A percentile compares a stretch with the other conserved stretches of the same genome.
Conservation (phyloP, 1,284 basidiomycete species). For the Ceratobasidium sp. region DNA sequence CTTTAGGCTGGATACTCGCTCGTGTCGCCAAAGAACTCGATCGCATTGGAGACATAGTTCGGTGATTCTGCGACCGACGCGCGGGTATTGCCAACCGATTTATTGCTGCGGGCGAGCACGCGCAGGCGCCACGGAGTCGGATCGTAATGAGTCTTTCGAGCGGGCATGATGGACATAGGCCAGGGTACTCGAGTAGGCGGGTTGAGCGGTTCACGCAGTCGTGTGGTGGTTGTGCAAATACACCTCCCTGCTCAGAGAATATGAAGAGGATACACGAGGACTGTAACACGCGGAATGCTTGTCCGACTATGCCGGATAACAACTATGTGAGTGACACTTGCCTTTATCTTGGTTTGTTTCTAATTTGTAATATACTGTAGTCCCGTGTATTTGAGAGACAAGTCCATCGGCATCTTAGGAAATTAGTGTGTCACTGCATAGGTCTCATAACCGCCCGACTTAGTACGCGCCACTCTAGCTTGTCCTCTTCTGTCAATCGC, state of each 20-base stretch:
- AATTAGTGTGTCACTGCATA: too few species aligned
- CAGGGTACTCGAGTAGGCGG: constrained; percentile 89
- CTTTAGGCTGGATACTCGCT: constrained; percentile 99
- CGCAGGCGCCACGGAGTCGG: constrained; percentile 95
- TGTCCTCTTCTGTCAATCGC: constrained; percentile 96
- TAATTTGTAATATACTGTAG: too few species aligned
- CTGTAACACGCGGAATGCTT: constrained; percentile 85
- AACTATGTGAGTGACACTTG: too few species aligned
- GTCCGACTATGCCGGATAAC: constrained; percentile 88
- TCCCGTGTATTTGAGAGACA: constrained; percentile 91
- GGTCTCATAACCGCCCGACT: constrained; percentile 80
- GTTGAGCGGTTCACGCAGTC: constrained; percentile 87
- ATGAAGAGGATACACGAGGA: constrained; percentile 64
- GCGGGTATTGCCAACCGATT: constrained; percentile 94
- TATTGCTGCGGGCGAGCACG: constrained; percentile 96
- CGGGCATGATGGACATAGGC: constrained; percentile 89
- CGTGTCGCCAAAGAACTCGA: constrained; percentile 93
- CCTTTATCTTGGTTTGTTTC: too few species aligned
- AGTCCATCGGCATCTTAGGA: constrained; percentile 85
- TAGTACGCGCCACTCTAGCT: constrained; percentile 85
- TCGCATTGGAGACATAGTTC: constrained; percentile 99
- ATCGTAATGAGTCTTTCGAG: constrained; percentile 89
- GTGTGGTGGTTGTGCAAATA: constrained; percentile 54
- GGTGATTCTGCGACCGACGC: constrained; percentile 97
- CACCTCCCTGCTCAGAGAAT: constrained; percentile 82